Base-by-base conservation (phyloP, 2,329 filamentous ascomycete genomes). In the Trichophyton rubrum region DNA sequence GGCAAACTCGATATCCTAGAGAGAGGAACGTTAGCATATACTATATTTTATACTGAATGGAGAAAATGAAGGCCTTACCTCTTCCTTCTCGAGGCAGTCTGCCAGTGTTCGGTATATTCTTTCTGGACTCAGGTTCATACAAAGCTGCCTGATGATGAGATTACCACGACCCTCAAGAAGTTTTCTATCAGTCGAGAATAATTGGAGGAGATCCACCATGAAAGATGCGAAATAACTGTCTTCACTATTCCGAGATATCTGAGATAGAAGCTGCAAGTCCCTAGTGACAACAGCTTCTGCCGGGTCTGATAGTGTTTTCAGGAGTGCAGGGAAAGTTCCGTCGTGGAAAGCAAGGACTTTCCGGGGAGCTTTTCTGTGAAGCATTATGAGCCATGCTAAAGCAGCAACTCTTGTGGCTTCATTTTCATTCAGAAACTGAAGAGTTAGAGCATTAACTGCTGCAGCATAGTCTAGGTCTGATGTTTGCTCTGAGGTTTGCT, bases 151-250 rank as follows among this genome's bases (percentile, higher is more conserved):
- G 66, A 99, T 97, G 64, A 99, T 99, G 40, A 99, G 79, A 69
- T 99, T 99, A 7, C 95, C 93, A 60, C 93, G 81, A 1, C 88
- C 93, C 74, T 99, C 93, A 5, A 99, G 79, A 24, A 99, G 79
- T 67, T 90, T 88, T 35, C 93, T 83, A 71, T 99, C 93, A 0
- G 93, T 97, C 47, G 90, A 95, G 71, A 99, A 99, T 0, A 99
- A 82, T 70, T 96, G 93, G 49, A 99, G 78, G 8, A 99, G 79
- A 70, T 95, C 95, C 63, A 96, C 88, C 93, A 99, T 99, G 72
- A 99, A 99, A 24, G 92, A 95, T 1, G 89, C 87, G 71, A 99
- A 99, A 73, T 97, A 97, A 65, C 91, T 90, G 69, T 99, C 93
- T 68, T 97, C 93, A 70, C 90, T 97, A 67, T 96, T 95, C 65